Conservation (phyloP, 176 grass and related monocot species). For the Oropetium thomaeum region DNA sequence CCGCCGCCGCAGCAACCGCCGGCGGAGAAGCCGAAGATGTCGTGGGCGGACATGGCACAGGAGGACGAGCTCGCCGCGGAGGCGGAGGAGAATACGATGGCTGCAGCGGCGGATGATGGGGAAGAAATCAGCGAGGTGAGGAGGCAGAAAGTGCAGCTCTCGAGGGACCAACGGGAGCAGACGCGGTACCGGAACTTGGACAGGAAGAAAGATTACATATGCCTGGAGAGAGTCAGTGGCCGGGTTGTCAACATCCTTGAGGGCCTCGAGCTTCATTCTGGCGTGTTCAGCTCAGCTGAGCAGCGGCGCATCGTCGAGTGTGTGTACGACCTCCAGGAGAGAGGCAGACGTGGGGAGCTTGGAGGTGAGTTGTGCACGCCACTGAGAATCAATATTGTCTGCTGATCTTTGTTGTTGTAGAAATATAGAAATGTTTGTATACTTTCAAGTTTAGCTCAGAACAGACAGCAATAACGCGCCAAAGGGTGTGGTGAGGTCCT, state of each 20-base stretch:
- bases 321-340: conserved; percentile 45
- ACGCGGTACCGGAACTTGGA: conserved; percentile 34
- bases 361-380: conserved; percentile 37
- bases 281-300: conserved; percentile 47
- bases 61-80: conserved; percentile 71
- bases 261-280: conserved; percentile 48
- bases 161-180: conserved; percentile 55
- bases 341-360: conserved; percentile 40
- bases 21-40: conserved; percentile 51
- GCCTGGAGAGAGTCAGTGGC: conserved; percentile 42
- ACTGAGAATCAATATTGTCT: not conserved
- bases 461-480: not conserved
- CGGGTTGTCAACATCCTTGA: conserved; percentile 40
- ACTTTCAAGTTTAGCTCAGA: not conserved
- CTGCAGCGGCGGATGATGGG: conserved; percentile 17
- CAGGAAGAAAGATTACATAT: conserved; percentile 42
- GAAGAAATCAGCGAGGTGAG: conserved; percentile 22
- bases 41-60: conserved; percentile 84
- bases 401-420: not conserved
- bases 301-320: conserved; percentile 42
- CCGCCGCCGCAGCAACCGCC: not conserved
- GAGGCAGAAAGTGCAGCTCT: conserved; percentile 14
- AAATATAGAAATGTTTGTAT: conserved; percentile 11
- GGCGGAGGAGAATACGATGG: conserved; percentile 50
- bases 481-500: not conserved